Evolutionary conservation across 2,329 filamentous ascomycete genomes (phyloP).

Genomic region (Verticillium albo-atrum): DNA sequence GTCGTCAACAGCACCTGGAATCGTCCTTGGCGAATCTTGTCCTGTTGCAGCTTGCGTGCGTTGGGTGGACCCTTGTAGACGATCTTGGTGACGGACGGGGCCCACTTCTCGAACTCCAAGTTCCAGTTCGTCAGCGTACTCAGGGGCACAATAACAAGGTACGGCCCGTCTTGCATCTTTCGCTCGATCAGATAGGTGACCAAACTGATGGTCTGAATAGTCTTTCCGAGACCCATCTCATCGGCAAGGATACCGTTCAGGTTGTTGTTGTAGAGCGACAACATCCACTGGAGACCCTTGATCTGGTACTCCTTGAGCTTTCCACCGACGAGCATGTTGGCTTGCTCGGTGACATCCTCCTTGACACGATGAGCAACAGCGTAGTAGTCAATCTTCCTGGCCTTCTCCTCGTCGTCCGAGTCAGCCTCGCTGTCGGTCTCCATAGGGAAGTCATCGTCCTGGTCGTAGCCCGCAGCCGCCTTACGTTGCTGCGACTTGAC

Average conservation of each 20-base stretch:
- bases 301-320: slow-evolving; percentile 95
- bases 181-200: slow-evolving; percentile 96
- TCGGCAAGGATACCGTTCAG: slow-evolving; percentile 97
- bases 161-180: slow-evolving; percentile 88
- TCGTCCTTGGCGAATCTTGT: slow-evolving; percentile 87
- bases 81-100: slow-evolving; percentile 77
- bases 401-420: slow-evolving; percentile 63
- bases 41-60: slow-evolving; percentile 82
- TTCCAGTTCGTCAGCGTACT: slow-evolving; percentile 99
- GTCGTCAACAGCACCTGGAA: slow-evolving; percentile 97
- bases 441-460: slow-evolving; percentile 26
- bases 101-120: slow-evolving; percentile 98
- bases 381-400: slow-evolving; percentile 94
- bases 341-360: slow-evolving; percentile 83
- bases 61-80: slow-evolving; percentile 97
- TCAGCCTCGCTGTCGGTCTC: slow-evolving; percentile 63
- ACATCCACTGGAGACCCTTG: slow-evolving; percentile 99
- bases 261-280: slow-evolving; percentile 99
- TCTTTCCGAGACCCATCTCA: slow-evolving; percentile 99
- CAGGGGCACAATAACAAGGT: slow-evolving; percentile 92
- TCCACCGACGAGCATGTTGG: slow-evolving; percentile 83
- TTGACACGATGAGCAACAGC: slow-evolving; percentile 94
- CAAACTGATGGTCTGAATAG: slow-evolving; percentile 96
- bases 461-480: slow-evolving; percentile 73
- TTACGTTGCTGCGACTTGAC: slow-evolving; percentile 91